phyloP scores from a whole-genome alignment of 768 basidiomycete genomes.

The Exidia glandulosa region DNA sequence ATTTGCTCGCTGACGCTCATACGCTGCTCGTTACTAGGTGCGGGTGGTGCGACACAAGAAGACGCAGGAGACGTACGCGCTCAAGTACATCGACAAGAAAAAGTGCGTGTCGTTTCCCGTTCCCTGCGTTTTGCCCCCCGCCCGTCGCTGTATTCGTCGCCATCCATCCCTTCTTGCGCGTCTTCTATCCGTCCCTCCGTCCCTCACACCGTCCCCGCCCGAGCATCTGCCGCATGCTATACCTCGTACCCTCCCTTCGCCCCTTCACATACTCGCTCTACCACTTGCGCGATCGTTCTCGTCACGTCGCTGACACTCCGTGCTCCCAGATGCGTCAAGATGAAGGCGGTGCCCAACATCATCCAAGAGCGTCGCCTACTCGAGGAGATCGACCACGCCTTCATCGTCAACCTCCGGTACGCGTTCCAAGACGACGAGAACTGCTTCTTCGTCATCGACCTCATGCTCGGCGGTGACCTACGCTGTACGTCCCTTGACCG shows the following conservation, averaged over 20 bases:
- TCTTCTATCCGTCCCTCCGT: no score
- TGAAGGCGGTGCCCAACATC: slow-evolving; percentile 96
- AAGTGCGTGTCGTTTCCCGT: no score
- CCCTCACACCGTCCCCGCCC: no score
- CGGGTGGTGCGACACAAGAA: slow-evolving; percentile 99
- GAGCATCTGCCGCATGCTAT: no score
- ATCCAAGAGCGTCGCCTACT: slow-evolving; percentile 90
- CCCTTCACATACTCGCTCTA: no score
- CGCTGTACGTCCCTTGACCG: slow-evolving; percentile 52
- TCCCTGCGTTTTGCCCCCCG: no score
- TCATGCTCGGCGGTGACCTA: slow-evolving; percentile 93
- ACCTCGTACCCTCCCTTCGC: no score
- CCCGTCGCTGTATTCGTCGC: no score
- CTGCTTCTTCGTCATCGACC: slow-evolving; percentile 94
- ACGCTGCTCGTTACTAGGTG: slow-evolving; percentile 54
- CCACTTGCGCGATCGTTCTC: slow-evolving; percentile 23
- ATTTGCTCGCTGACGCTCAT: slow-evolving; percentile 10
- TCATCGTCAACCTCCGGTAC: slow-evolving; percentile 88
- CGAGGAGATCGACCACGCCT: slow-evolving; percentile 97
- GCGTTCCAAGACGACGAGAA: slow-evolving; percentile 98
- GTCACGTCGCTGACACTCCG: slow-evolving; percentile 22
- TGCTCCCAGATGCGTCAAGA: slow-evolving; percentile 65
- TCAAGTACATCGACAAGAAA: slow-evolving; percentile 98
- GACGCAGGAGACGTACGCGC: slow-evolving; percentile 85
- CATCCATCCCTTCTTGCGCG: no score